Base-by-base conservation (phyloP, 2,329 filamentous ascomycete species). In the Trichoderma breve region DNA sequence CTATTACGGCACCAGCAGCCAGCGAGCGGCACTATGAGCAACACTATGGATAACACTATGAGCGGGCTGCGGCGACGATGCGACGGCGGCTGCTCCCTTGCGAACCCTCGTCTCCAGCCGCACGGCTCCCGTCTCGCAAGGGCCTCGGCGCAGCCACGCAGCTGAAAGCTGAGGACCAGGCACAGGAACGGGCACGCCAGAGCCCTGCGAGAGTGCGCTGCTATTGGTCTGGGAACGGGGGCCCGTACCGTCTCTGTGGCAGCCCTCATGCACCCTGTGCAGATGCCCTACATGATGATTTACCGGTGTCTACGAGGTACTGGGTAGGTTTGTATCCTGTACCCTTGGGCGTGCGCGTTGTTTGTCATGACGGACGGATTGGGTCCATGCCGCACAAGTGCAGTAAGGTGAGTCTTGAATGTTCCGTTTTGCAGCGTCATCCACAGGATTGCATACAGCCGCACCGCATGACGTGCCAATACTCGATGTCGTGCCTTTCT, bases 81-180 rank as follows among this genome's bases (percentile, higher is more conserved):
- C 71, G 71, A 72, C 71, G 71, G 65, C 71, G 71, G 71, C 65
- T 51, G 43, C 14, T 72, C 65, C 65, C 71, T 72, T 60, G 24
- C 43, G 55, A 61, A 62, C 58, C 65, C 57, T 51, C 51, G 21
- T 57, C 55, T 57, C 28, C 71, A 70, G 65, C 65, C 64, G 43
- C 68, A 55, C 60, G 66, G 26, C 57, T 30, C n/a, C 57, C 55
- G 34, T 65, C 61, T 26, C 36, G 11, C 39, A 26, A 58, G 60
- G 32, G 43, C 32, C 57, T n/a, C 36, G 67, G 67, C 65, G 24
- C 53, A 34, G 65, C 58, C 71, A 58, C 53, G 28, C 60, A 64
- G 71, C 71, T 70, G 66, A 58, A 47, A 65, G 67, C 67, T 72
- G 66, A 65, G 9, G 28, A 69, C n/a, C 32, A 60, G 57, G 57